Evolutionary conservation across 2,329 filamentous ascomycete species (phyloP), one percentile per base, ranked within the genome.

Genomic region (Drechslera avenae): DNA sequence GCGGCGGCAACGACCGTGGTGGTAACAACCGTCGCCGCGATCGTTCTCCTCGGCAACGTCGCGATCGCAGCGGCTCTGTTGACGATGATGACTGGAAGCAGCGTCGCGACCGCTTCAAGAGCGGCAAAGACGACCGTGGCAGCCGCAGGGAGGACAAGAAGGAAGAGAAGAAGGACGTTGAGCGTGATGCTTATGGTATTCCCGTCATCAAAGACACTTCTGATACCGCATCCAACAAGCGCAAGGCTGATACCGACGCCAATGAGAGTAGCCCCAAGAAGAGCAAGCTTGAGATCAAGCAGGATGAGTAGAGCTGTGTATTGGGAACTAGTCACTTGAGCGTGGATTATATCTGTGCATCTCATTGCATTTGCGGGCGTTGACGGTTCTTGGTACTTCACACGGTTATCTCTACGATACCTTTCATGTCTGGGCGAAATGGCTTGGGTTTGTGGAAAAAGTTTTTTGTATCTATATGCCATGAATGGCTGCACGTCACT

Each of bases 201-300:
- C 66, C 65, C 17, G 54, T 65, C 7, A 56, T 69, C 48, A 58
- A 64, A 54, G 64, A 66, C 45, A 59, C 59, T 3, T 57, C 54
- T 7, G 49, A 36, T 18, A 52, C 50, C 28, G 23, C 47, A 13
- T 62, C 60, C 49, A 70, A 66, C 59, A 72, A 72, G 64, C 68
- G 68, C 63, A 71, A 69, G 62, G 68, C 66, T 30, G 60, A 62
- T 4, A 64, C 66, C 32, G 54, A 56, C 28, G 54, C 59, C 21
- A 52, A 49, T 32, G 54, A 47, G 3, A 54, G 51, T 26, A 56
- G 49, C 45, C 46, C 61, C 37, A 72, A 72, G 68, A 70, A 71
- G 59, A 56, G 56, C 50, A 72, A 71, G 66, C 33, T 71, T n/a
- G 63, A 66, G 60, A 64, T 71, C 57, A 69, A 68, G 63, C 61